A percentile compares a stretch with the other conserved stretches of the same genome.
Evolutionary conservation across 1,284 basidiomycete species (phyloP).

Genomic region (Tylopilus orsonianus): DNA sequence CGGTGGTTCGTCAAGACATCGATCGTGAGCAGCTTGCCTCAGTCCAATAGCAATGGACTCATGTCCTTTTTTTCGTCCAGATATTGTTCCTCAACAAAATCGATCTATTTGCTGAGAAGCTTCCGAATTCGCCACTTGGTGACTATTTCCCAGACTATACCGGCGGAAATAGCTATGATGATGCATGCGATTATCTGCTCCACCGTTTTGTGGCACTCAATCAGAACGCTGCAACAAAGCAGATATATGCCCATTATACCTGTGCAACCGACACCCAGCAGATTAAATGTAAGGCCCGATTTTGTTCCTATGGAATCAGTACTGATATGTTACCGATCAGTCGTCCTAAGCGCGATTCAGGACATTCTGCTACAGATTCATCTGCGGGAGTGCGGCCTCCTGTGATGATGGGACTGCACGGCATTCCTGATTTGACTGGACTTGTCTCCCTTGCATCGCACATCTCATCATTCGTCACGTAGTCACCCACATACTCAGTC

Average conservation of each 20-base stretch:
- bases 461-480: constrained; percentile 28
- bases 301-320: background rate
- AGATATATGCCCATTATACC: constrained; percentile 88
- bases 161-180: constrained; percentile 83
- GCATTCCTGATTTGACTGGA: constrained; percentile 4
- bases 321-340: constrained; percentile 37
- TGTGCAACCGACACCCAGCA: constrained; percentile 89
- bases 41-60: background rate
- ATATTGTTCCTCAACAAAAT: constrained; percentile 95
- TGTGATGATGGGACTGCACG: constrained; percentile 41
- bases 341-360: constrained; percentile 80
- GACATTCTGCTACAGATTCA: constrained; percentile 83
- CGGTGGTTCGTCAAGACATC: constrained; percentile 92
- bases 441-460: constrained; percentile 23
- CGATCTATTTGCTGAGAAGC: constrained; percentile 93
- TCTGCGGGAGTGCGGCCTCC: constrained; percentile 81
- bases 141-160: constrained; percentile 88
- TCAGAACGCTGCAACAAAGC: constrained; percentile 83
- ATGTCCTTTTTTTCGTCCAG: constrained; percentile 36
- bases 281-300: constrained; percentile 68
- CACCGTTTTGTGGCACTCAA: constrained; percentile 87
- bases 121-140: constrained; percentile 81
- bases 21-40: constrained; percentile 52
- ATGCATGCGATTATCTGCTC: constrained; percentile 82
- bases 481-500: constrained; percentile 20